Evolutionary conservation across 2,329 filamentous ascomycete species (phyloP).

Genomic region (Huntiella moniliformis): DNA sequence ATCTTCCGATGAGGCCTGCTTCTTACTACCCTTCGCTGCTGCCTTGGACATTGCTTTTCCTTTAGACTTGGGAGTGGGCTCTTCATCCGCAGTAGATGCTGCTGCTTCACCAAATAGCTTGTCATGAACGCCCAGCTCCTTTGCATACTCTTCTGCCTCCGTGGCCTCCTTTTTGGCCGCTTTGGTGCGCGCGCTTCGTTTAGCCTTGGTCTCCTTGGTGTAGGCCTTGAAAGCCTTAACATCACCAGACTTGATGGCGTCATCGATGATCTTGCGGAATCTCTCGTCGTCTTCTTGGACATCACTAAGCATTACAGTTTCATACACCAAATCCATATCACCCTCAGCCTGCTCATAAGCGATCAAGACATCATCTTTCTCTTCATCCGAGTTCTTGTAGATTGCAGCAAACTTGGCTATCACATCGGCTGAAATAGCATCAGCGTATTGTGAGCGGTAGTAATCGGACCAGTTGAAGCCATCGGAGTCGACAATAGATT

Average conservation of each 20-base stretch:
- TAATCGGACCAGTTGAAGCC: slow-evolving; percentile 84
- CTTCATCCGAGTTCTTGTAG: slow-evolving; percentile 78
- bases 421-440: slow-evolving; percentile 52
- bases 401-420: slow-evolving; percentile 57
- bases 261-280: slow-evolving; percentile 63
- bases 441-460: slow-evolving; percentile 67
- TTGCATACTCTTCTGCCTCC: slow-evolving; percentile 57
- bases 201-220: slow-evolving; percentile 50
- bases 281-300: slow-evolving; percentile 69
- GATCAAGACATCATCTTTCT: slow-evolving; percentile 55
- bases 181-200: slow-evolving; percentile 38
- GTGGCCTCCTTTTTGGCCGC: slow-evolving; percentile 46
- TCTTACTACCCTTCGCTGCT: slow-evolving; percentile 18
- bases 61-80: neutral
- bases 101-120: slow-evolving; percentile 37
- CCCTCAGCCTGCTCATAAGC: slow-evolving; percentile 60
- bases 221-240: slow-evolving; percentile 52
- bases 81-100: slow-evolving; percentile 17
- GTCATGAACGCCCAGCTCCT: slow-evolving; percentile 56
- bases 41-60: slow-evolving; percentile 4
- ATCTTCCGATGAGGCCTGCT: slow-evolving; percentile 27
- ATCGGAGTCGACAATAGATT: slow-evolving; percentile 56
- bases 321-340: slow-evolving; percentile 59
- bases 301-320: slow-evolving; percentile 71
- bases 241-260: slow-evolving; percentile 52